phyloP scores from a whole-genome alignment of 2,329 filamentous ascomycete genomes.

The Raffaelea albimanens region DNA sequence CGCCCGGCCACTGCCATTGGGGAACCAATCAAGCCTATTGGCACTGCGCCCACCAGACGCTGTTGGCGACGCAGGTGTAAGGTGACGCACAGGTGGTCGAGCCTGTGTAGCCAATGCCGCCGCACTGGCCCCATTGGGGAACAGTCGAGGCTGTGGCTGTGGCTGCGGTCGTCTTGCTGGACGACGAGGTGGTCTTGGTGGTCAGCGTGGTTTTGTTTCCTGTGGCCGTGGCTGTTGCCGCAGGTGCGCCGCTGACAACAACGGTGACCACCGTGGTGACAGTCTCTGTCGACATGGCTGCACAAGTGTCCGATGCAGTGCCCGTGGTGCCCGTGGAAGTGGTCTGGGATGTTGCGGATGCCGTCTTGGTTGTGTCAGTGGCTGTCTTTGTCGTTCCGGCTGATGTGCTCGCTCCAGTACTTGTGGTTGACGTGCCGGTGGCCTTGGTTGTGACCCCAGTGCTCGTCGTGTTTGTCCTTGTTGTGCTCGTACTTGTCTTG shows the following conservation, averaged over 20 bases:
- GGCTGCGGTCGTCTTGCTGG: constrained; percentile 13
- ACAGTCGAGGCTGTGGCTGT: constrained; percentile 5
- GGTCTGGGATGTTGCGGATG: neutral
- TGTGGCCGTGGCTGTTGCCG: constrained; percentile 1
- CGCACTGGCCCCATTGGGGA: constrained; percentile 26
- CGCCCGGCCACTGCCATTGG: too few relatives aligned
- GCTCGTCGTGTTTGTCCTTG: too few relatives aligned
- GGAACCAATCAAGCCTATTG: constrained; percentile 9
- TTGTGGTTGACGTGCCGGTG: too few relatives aligned
- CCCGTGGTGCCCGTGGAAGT: too few relatives aligned
- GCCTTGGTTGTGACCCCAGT: too few relatives aligned
- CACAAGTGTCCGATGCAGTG: too few relatives aligned
- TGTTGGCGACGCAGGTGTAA: constrained; percentile 18
- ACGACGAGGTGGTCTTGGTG: constrained; percentile 11
- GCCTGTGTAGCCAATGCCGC: constrained; percentile 23
- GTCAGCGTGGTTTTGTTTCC: constrained; percentile 9
- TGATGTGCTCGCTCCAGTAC: too few relatives aligned
- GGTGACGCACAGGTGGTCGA: constrained; percentile 22
- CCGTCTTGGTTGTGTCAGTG: neutral
- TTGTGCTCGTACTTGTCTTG: constrained; percentile 1
- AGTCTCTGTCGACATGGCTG: constrained; percentile 3
- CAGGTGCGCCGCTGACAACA: neutral
- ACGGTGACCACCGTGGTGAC: constrained; percentile 11
- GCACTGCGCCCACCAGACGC: constrained; percentile 25
- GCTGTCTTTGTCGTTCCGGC: constrained; percentile 9